phyloP scores from a whole-genome alignment of 257 asterid species.

The Jacaranda copaia region DNA sequence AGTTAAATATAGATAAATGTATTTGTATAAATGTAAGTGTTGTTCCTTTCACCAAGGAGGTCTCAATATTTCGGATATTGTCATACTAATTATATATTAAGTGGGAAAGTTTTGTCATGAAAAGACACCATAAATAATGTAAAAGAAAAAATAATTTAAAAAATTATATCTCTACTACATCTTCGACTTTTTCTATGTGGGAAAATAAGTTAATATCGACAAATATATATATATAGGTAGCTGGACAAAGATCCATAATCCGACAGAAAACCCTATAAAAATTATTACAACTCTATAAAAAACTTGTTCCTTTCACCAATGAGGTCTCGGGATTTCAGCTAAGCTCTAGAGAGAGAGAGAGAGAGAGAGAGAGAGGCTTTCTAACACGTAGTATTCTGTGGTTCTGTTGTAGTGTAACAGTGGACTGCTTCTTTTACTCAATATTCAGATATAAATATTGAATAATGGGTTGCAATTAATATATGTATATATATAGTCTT shows the following conservation, averaged over 20 bases:
- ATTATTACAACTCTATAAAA: not conserved
- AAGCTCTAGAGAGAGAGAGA: slow-evolving; percentile 9
- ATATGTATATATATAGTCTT: not conserved
- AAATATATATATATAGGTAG: too few relatives aligned
- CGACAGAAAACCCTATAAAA: slow-evolving; percentile 10
- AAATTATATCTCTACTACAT: too few relatives aligned
- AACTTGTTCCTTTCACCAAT: slow-evolving; percentile 58
- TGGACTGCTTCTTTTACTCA: slow-evolving; percentile 41
- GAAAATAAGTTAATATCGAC: too few relatives aligned
- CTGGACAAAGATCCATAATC: not conserved
- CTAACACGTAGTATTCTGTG: slow-evolving; percentile 46
- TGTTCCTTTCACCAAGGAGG: too few relatives aligned
- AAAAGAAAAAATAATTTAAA: too few relatives aligned
- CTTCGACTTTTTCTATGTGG: too few relatives aligned
- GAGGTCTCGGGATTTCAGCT: slow-evolving; percentile 63
- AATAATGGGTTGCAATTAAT: slow-evolving; percentile 18
- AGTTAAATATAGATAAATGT: too few relatives aligned
- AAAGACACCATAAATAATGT: too few relatives aligned
- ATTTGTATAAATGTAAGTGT: too few relatives aligned
- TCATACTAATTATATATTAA: too few relatives aligned
- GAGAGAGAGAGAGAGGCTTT: slow-evolving; percentile 20
- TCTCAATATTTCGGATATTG: too few relatives aligned
- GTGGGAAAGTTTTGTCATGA: too few relatives aligned
- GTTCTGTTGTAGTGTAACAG: slow-evolving; percentile 63
- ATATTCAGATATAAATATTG: slow-evolving; percentile 24